A percentile compares a stretch with the other conserved stretches of the same genome.
These are phyloP conservation scores for Gigaspora rosea DNA, from an alignment of 192 early-diverging fungal genomes.

Conservation along the genomic window DNA sequence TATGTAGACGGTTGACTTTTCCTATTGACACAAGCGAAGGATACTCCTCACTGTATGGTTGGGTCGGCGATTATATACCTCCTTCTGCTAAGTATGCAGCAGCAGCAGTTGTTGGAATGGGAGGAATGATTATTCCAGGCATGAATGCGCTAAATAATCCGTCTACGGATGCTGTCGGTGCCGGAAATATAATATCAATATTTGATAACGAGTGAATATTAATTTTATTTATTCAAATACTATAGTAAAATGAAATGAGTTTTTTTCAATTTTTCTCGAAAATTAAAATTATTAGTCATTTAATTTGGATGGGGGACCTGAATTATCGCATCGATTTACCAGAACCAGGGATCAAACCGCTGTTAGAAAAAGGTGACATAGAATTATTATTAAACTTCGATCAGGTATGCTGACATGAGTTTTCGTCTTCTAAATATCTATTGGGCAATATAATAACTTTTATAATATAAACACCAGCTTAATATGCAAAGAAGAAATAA, in stretches of 20 bases:
- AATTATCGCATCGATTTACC: conserved; percentile 85
- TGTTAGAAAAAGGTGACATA: conserved; percentile 58
- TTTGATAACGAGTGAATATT: conserved; percentile 71
- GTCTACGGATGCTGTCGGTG: background rate
- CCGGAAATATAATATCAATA: conserved; percentile 40
- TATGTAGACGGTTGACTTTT: conserved; percentile 75
- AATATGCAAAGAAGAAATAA: conserved; percentile 59
- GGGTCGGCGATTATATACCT: conserved; percentile 21
- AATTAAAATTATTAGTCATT: conserved; percentile 49
- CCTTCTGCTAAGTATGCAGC: conserved; percentile 11
- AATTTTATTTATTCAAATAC: background rate
- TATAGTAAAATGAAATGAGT: no score
- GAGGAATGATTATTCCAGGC: no score
- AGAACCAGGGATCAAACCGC: conserved; percentile 59
- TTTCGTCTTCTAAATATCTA: no score
- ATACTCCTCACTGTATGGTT: conserved; percentile 21
- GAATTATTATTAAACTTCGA: conserved; percentile 75
- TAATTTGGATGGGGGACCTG: conserved; percentile 93
- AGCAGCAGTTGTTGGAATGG: no score
- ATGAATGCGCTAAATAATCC: no score
- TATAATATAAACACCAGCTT: conserved; percentile 45
- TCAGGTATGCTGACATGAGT: conserved; percentile 54
- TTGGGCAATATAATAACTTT: background rate
- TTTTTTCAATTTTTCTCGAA: background rate
- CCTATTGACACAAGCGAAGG: conserved; percentile 21